These are phyloP conservation scores for Amborella trichopoda DNA, from an alignment of 164 flowering plant species.

Conservation along the genomic window DNA sequence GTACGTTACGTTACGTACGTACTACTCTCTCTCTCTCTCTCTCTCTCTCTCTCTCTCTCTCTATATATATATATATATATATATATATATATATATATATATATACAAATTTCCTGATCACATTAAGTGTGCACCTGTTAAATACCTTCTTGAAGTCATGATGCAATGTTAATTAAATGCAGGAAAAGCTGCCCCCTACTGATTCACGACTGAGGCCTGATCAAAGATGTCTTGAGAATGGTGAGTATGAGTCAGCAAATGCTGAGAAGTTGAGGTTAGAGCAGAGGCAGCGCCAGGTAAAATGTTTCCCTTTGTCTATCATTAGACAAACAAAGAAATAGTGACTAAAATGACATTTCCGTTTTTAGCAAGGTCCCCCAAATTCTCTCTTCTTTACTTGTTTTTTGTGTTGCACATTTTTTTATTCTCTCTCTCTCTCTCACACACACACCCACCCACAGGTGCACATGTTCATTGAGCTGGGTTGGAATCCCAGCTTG, in stretches of 20 bases:
- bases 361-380: background rate
- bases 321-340: background rate
- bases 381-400: background rate
- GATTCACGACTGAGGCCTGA: slow-evolving; percentile 55
- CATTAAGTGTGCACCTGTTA: no score
- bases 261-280: slow-evolving; percentile 46
- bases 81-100: no score
- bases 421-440: background rate
- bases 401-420: background rate
- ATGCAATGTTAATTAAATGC: no score
- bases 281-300: slow-evolving; percentile 39
- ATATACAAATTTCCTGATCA: no score
- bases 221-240: slow-evolving; percentile 41
- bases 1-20: no score
- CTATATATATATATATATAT: no score
- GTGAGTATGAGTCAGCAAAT: slow-evolving; percentile 38
- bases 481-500: no score
- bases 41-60: no score
- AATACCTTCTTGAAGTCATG: no score
- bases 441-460: background rate
- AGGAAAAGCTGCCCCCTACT: slow-evolving; percentile 50
- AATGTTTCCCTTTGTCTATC: background rate
- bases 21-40: no score
- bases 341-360: no score
- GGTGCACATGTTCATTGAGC: background rate